Base-by-base conservation (phyloP, 2,329 filamentous ascomycete species). In the Aspergillus amoenus region DNA sequence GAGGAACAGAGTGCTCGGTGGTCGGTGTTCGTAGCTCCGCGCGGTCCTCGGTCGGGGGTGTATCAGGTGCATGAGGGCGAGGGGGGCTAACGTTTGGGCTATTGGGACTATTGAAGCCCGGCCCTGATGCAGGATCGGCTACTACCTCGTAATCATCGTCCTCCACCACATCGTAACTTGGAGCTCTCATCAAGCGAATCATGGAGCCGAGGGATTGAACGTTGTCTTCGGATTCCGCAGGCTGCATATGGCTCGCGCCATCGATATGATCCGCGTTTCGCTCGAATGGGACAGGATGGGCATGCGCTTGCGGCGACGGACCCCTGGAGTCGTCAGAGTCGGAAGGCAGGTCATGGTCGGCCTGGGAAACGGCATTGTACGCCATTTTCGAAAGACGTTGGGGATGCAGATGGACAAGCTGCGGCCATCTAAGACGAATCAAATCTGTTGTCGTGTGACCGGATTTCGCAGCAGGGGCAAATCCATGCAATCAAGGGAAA, bases 151-250 rank as follows among this genome's bases (percentile, higher is more conserved):
- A 78, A 61, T 79, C 77, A 60, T 80, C 77, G 34, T 74, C 76
- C 59, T 79, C 78, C 27, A 80, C 70, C 57, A 79, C 69, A 52
- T 79, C 76, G 65, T 80, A 80, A 61, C 70, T 76, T 22, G 69
- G 66, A 24, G 69, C 64, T 49, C 66, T 72, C 62, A 76, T 67
- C 32, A 74, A 75, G 51, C 70, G 70, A 59, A 76, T 70, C 57
- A 76, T 68, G 22, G 70, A 71, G 40, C 69, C 64, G 21, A 76
- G 57, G 32, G 58, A 55, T 24, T 60, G 55, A 45, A 70, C 57
- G 44, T 57, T 61, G 43, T 62, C 61, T 40, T 67, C 64, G 5
- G 64, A 64, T 52, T 60, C 67, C n/a, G 72, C 70, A 9, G 61
- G 50, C 46, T 71, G 66, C 55, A 73, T 58, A 46, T 65, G 66